Evolutionary conservation across 2,329 filamentous ascomycete genomes (phyloP).

Genomic region (Phyllosticta ampelicida): DNA sequence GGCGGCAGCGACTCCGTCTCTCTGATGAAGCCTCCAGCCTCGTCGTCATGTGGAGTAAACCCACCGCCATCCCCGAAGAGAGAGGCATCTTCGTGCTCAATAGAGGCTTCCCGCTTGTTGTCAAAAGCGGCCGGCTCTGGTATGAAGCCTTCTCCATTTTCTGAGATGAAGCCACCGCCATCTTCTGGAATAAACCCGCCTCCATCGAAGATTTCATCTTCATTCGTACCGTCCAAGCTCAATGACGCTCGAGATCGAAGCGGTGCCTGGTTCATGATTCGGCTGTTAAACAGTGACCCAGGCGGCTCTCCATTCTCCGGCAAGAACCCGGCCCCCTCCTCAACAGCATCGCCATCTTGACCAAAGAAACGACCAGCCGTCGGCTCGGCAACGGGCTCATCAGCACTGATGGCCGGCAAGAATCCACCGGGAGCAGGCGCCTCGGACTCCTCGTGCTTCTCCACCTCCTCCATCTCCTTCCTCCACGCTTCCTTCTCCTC

Average conservation of each 20-base stretch:
- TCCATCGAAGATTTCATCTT: slow-evolving; percentile 1
- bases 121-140: slow-evolving; percentile 11
- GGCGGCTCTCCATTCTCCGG: slow-evolving; percentile 20
- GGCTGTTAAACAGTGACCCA: slow-evolving; percentile 12
- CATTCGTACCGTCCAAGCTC: not conserved
- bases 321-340: slow-evolving; percentile 13
- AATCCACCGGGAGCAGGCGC: slow-evolving; percentile 25
- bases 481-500: slow-evolving; percentile 14
- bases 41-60: slow-evolving; percentile 26
- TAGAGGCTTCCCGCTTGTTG: slow-evolving; percentile 26
- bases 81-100: slow-evolving; percentile 12
- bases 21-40: slow-evolving; percentile 3
- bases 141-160: slow-evolving; percentile 15
- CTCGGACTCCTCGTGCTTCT: slow-evolving; percentile 12
- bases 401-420: slow-evolving; percentile 39
- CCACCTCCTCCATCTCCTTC: slow-evolving; percentile 1
- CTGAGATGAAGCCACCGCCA: slow-evolving; percentile 6
- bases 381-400: slow-evolving; percentile 31
- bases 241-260: not conserved
- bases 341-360: not conserved
- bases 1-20: not conserved
- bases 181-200: slow-evolving; percentile 14
- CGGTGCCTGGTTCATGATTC: not conserved
- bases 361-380: slow-evolving; percentile 8
- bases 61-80: slow-evolving; percentile 22